Evolutionary conservation across 2,329 filamentous ascomycete genomes (phyloP), one percentile per base, ranked within the genome.

Genomic region (Zymoseptoria tritici): DNA sequence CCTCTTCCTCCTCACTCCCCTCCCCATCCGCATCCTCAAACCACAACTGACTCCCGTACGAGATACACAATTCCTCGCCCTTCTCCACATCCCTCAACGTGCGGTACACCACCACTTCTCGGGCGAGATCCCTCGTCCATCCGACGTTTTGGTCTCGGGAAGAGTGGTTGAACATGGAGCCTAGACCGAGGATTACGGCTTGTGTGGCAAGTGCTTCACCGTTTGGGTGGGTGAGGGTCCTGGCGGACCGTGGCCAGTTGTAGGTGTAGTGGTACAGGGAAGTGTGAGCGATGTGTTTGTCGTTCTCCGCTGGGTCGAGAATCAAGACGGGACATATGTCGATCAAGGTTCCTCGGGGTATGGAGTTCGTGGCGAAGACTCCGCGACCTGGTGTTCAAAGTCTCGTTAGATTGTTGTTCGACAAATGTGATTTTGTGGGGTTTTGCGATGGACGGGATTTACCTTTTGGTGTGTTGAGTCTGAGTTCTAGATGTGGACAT

Each of bases 161-260:
- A 2, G 80, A 81, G 64, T 85, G 82, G 60, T 85, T 84, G 73
- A 84, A 84, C 79, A 84, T 82, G 57, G 76, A 79, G 16, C 82
- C 82, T 0, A 85, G 72, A 2, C 82, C 82, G 46, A 84, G 74
- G 29, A 83, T 75, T 2, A 84, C 71, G 9, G 80, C 82, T 71
- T 84, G 81, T 0, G 77, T 77, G n/a, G n/a, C n/a, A n/a, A n/a
- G n/a, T n/a, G n/a, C n/a, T n/a, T n/a, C n/a, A n/a, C n/a, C n/a
- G n/a, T n/a, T n/a, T n/a, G n/a, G n/a, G n/a, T n/a, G n/a, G n/a
- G n/a, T n/a, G n/a, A n/a, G n/a, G n/a, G n/a, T n/a, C n/a, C n/a
- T n/a, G n/a, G n/a, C n/a, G n/a, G n/a, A n/a, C n/a, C n/a, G n/a
- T n/a, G n/a, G 76, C 79, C 78, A 81, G 64, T 80, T 80, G 63